Conservation (phyloP, 169 alveolate species). For the Plasmodium gallinaceum region DNA sequence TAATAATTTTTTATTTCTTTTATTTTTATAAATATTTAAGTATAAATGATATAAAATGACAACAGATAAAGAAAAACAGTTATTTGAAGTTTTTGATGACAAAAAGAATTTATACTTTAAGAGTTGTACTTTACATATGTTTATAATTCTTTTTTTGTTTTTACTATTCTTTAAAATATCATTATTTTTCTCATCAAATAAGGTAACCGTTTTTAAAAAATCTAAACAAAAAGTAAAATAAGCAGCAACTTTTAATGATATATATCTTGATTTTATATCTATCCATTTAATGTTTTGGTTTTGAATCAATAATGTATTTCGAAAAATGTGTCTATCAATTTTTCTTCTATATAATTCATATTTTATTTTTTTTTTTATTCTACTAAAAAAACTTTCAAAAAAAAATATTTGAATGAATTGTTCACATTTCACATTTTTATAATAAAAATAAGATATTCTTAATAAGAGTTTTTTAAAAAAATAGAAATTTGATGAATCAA, state of each 20-base stretch:
- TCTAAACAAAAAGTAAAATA: constrained; percentile 49
- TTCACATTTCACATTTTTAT: constrained; percentile 11
- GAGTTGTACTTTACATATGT: constrained; percentile 25
- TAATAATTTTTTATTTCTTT: constrained; percentile 15
- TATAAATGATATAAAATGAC: constrained; percentile 32
- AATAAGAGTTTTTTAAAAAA: constrained; percentile 33
- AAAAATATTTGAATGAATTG: constrained; percentile 20
- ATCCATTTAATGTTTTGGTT: neutral
- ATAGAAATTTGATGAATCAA: constrained; percentile 29
- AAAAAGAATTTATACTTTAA: constrained; percentile 35
- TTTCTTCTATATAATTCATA: constrained; percentile 4
- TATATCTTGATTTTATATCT: neutral
- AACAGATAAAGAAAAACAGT: constrained; percentile 44
- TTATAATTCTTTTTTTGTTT: constrained; percentile 35
- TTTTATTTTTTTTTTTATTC: constrained; percentile 37
- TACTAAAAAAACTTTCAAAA: constrained; percentile 28
- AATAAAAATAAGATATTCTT: constrained; percentile 39
- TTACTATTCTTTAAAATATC: neutral
- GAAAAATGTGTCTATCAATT: neutral
- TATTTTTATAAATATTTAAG: constrained; percentile 19
- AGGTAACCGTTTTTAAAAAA: constrained; percentile 28
- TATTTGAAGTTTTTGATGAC: constrained; percentile 26
- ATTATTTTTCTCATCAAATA: constrained; percentile 8
- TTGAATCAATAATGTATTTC: neutral
- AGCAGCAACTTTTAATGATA: constrained; percentile 10